Conservation (phyloP, 1,284 basidiomycete genomes). For the Lentinula novae-zelandiae region DNA sequence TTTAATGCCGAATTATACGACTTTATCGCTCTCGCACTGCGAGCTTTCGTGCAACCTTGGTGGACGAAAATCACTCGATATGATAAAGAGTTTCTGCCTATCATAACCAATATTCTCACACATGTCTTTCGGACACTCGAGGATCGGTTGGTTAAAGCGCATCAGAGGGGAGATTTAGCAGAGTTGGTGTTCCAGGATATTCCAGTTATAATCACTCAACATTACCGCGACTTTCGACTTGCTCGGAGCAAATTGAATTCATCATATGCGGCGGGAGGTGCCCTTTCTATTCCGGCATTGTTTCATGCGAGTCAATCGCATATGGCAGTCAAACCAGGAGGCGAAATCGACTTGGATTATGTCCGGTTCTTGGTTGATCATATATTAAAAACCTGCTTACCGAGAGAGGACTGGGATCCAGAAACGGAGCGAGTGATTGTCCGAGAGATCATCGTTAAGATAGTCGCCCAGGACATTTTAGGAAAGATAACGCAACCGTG, state of each 20-base stretch:
- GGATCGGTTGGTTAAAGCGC: constrained; percentile 43
- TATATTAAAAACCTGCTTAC: constrained; percentile 63
- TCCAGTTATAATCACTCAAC: constrained; percentile 64
- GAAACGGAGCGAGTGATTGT: constrained; percentile 72
- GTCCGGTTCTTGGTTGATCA: constrained; percentile 72
- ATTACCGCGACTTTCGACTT: constrained; percentile 71
- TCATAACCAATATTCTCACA: constrained; percentile 58
- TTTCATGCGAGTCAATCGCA: constrained; percentile 80
- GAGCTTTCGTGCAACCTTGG: constrained; percentile 77
- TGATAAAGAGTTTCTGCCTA: constrained; percentile 76
- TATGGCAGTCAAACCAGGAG: constrained; percentile 66
- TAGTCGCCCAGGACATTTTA: constrained; percentile 62
- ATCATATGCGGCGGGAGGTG: constrained; percentile 65
- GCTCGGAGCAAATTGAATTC: constrained; percentile 58
- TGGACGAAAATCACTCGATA: constrained; percentile 79
- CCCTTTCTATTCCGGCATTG: constrained; percentile 53
- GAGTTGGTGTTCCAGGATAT: constrained; percentile 56
- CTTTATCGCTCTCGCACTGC: constrained; percentile 69
- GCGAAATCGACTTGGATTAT: constrained; percentile 67
- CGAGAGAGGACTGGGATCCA: constrained; percentile 64
- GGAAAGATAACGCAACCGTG: constrained; percentile 74
- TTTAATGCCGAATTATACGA: constrained; percentile 72
- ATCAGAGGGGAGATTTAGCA: constrained; percentile 39
- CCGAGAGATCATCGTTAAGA: constrained; percentile 73
- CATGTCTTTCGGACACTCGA: constrained; percentile 60